phyloP scores from a whole-genome alignment of 495 filamentous ascomycete genomes.

The Hyaloscypha hepaticicola region DNA sequence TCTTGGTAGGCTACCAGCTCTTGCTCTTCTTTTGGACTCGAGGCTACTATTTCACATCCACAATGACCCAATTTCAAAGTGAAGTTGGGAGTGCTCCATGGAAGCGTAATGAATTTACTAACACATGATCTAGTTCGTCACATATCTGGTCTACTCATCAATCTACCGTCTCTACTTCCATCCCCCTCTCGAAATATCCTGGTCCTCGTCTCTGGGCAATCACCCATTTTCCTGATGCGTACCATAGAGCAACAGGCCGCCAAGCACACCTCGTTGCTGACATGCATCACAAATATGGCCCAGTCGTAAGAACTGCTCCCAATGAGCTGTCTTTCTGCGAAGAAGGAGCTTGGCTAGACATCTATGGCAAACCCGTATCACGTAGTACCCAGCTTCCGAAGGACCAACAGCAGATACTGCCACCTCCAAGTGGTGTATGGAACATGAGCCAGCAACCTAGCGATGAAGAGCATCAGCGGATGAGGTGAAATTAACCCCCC shows the following conservation, averaged over 20 bases:
- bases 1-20: not conserved
- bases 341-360: constrained; percentile 16
- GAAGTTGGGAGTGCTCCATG: not conserved
- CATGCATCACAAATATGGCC: constrained; percentile 51
- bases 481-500: not conserved
- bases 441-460: not conserved
- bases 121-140: not conserved
- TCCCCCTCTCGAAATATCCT: constrained; percentile 46
- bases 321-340: constrained; percentile 47
- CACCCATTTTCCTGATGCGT: constrained; percentile 2
- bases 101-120: not conserved
- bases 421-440: not conserved
- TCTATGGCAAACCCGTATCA: constrained; percentile 13
- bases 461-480: not conserved
- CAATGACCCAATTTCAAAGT: not conserved
- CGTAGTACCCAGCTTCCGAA: not conserved
- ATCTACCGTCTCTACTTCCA: constrained; percentile 50
- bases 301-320: constrained; percentile 54
- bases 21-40: not conserved
- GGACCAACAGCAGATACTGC: not conserved
- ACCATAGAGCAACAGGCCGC: constrained; percentile 18
- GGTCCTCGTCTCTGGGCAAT: constrained; percentile 42
- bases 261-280: constrained; percentile 33
- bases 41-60: not conserved
- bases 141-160: not conserved